These are phyloP conservation scores for Pezicula radicicola DNA, from an alignment of 2,329 filamentous ascomycete genomes.

Conservation along the genomic window DNA sequence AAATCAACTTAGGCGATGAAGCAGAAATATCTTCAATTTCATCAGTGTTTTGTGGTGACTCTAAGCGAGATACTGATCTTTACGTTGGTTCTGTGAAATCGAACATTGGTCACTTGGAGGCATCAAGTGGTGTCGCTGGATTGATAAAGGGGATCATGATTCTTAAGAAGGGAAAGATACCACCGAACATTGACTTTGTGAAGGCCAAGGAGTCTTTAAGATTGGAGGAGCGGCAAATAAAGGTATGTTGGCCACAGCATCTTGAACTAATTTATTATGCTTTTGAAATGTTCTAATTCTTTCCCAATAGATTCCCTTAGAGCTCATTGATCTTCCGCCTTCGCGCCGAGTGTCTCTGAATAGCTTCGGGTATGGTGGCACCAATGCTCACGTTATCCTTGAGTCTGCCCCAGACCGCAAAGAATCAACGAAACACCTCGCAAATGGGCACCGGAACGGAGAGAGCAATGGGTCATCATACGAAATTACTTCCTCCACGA, in stretches of 20 bases:
- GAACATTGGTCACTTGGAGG: conserved; percentile 20
- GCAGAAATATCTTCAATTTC: conserved; percentile 1
- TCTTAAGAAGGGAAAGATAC: conserved; percentile 15
- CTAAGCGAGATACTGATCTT: background rate
- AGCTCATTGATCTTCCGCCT: background rate
- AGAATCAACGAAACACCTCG: background rate
- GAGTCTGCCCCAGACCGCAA: background rate
- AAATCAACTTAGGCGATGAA: conserved; percentile 1
- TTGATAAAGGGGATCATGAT: conserved; percentile 11
- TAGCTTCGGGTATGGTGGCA: conserved; percentile 40
- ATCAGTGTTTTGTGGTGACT: background rate
- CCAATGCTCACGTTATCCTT: conserved; percentile 40
- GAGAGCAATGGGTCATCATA: too few relatives aligned
- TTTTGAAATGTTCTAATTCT: too few relatives aligned
- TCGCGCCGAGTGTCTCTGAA: conserved; percentile 12
- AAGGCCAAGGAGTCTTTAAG: conserved; percentile 29
- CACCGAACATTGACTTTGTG: conserved; percentile 19
- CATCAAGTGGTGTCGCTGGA: conserved; percentile 14
- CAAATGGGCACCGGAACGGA: too few relatives aligned
- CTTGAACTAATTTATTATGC: background rate
- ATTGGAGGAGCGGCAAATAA: conserved; percentile 28
- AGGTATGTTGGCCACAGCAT: conserved; percentile 15
- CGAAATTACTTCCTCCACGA: background rate
- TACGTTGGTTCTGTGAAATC: conserved; percentile 15
- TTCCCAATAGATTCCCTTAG: background rate